Evolutionary conservation across 306 rosid species (phyloP).

Genomic region (Vigna nakashimae): DNA sequence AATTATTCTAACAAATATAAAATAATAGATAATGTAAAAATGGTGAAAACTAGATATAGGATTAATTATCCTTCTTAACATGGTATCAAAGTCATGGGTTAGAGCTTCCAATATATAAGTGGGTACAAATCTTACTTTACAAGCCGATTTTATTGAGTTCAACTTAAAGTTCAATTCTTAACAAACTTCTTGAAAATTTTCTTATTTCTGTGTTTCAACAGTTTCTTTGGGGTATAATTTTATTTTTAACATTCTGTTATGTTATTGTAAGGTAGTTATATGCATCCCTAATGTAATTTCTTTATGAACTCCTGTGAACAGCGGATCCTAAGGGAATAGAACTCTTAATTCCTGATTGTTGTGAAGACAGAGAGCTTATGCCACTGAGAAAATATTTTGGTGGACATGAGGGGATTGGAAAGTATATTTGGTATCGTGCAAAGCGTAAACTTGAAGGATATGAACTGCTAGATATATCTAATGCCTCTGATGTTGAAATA

Average conservation of each 20-base stretch:
- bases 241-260: not conserved
- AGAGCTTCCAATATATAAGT: too few relatives aligned
- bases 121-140: too few relatives aligned
- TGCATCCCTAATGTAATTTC: slow-evolving; percentile 21
- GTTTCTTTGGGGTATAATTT: not conserved
- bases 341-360: slow-evolving; percentile 78
- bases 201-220: not conserved
- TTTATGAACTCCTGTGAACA: slow-evolving; percentile 37
- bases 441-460: slow-evolving; percentile 71
- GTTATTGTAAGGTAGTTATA: not conserved
- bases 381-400: slow-evolving; percentile 81
- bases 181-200: not conserved
- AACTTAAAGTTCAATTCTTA: too few relatives aligned
- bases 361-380: slow-evolving; percentile 61
- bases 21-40: too few relatives aligned
- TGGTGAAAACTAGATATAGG: too few relatives aligned
- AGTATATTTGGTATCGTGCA: slow-evolving; percentile 79
- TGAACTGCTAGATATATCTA: slow-evolving; percentile 62
- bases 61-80: too few relatives aligned
- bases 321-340: slow-evolving; percentile 88
- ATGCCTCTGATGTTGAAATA: slow-evolving; percentile 59
- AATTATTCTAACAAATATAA: too few relatives aligned
- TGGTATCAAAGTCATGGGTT: too few relatives aligned
- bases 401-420: slow-evolving; percentile 91
- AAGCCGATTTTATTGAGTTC: too few relatives aligned